Evolutionary conservation across 345 rosid genomes (phyloP).

Genomic region (Abelmoschus esculentus): DNA sequence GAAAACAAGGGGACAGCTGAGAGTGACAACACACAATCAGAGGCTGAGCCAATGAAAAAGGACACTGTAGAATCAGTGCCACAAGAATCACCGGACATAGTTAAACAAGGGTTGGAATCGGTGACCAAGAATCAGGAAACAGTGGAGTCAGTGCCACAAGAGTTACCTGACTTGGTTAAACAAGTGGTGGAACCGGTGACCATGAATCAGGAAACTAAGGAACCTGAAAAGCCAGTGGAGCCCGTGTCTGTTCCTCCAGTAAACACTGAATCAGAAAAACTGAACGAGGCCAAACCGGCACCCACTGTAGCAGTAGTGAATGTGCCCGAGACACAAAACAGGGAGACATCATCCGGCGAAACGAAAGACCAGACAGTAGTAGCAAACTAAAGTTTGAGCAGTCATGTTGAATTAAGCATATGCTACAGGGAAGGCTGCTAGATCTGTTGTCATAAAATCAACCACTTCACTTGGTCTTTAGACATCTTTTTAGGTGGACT

Average conservation of each 20-base stretch:
- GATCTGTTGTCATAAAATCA: not conserved
- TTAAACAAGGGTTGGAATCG: not conserved
- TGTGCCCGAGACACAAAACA: not conserved
- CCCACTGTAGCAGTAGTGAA: not conserved
- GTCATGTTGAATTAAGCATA: not conserved
- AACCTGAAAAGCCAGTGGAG: not conserved
- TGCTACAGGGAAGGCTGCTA: not conserved
- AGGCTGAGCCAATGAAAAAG: not conserved
- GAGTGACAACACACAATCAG: not conserved
- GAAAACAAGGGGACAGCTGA: conserved; percentile 1
- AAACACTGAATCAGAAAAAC: not conserved
- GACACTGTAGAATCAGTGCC: not conserved
- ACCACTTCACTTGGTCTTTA: not conserved
- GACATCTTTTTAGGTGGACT: not conserved
- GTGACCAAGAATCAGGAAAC: no score
- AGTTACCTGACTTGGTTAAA: not conserved
- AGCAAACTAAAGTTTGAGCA: conserved; percentile 6
- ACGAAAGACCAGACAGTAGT: not conserved
- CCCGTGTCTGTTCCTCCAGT: not conserved
- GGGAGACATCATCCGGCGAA: not conserved
- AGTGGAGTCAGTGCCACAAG: no score
- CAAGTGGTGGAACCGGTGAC: not conserved
- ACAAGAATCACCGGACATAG: not conserved
- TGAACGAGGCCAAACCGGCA: not conserved
- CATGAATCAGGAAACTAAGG: not conserved